Conservation (phyloP, 192 early-diverging fungal species). For the Podila clonocystis region DNA sequence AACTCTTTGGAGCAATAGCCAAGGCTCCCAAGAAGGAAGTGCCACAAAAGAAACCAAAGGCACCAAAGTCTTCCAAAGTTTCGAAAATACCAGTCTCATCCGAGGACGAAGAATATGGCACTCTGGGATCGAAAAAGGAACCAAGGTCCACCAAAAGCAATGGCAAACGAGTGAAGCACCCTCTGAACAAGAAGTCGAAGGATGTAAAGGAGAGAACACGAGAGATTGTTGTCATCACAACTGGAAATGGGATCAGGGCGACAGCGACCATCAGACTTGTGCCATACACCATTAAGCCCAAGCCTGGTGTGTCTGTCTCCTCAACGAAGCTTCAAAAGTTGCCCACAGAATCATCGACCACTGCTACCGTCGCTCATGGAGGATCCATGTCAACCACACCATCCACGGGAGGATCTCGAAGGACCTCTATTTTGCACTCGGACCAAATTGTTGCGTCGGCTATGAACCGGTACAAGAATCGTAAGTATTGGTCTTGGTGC, state of each 20-base stretch:
- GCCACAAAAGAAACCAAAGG: background rate
- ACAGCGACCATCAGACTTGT: background rate
- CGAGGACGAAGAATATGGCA: background rate
- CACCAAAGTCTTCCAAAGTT: no score
- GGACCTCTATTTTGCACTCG: slow-evolving; percentile 54
- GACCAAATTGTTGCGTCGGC: slow-evolving; percentile 54
- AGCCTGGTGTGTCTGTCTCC: background rate
- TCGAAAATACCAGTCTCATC: no score
- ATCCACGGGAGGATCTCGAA: background rate
- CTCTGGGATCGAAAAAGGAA: background rate
- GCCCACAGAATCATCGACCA: background rate
- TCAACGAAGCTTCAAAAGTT: background rate
- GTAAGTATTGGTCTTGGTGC: slow-evolving; percentile 33
- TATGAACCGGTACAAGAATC: slow-evolving; percentile 53
- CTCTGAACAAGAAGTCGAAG: background rate
- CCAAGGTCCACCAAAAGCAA: slow-evolving; percentile 3
- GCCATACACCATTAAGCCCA: background rate
- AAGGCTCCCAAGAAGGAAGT: background rate
- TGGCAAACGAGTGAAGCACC: background rate
- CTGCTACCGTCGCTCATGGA: background rate
- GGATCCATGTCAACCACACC: no score
- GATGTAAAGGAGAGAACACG: slow-evolving; percentile 2
- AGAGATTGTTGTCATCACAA: slow-evolving; percentile 35
- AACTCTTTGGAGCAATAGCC: slow-evolving; percentile 25
- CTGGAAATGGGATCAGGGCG: slow-evolving; percentile 11